A percentile compares a stretch with the other conserved stretches of the same genome.
These are phyloP conservation scores for Alternaria sp. DNA, from an alignment of 2,329 filamentous ascomycete species.

Conservation along the genomic window DNA sequence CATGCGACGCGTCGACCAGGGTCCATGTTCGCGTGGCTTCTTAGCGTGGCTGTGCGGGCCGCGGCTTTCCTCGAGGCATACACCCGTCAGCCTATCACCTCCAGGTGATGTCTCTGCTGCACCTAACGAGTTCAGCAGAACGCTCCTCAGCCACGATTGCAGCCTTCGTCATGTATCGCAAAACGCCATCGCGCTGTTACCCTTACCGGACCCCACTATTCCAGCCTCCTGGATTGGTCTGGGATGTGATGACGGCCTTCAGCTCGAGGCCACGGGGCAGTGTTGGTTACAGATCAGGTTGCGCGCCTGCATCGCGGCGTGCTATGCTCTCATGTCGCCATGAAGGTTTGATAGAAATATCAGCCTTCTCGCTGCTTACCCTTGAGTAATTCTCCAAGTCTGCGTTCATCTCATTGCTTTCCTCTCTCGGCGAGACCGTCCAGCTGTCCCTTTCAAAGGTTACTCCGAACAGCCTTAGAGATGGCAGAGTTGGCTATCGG, in stretches of 20 bases:
- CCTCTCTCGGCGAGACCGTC: neutral
- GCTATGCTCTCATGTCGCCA: constrained; percentile 18
- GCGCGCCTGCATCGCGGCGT: constrained; percentile 16
- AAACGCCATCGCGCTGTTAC: neutral
- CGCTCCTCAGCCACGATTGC: neutral
- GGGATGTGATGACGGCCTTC: constrained; percentile 24
- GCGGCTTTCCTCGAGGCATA: constrained; percentile 6
- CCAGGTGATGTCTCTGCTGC: neutral
- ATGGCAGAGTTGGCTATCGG: constrained; percentile 36
- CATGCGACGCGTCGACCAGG: constrained; percentile 4
- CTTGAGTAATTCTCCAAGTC: neutral
- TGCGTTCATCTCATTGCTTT: neutral
- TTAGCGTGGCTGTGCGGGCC: constrained; percentile 16
- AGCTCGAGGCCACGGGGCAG: constrained; percentile 32
- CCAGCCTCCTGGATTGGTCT: constrained; percentile 19
- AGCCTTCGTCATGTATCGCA: neutral
- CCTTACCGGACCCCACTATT: constrained; percentile 17
- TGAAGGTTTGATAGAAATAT: constrained; percentile 19
- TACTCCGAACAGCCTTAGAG: neutral
- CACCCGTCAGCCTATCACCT: neutral
- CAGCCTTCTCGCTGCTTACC: constrained; percentile 14
- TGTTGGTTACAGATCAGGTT: constrained; percentile 25
- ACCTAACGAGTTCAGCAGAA: constrained; percentile 2
- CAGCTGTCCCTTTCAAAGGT: neutral
- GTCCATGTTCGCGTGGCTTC: constrained; percentile 5